Conservation (phyloP, 2,329 filamentous ascomycete species). For the Acarospora socialis region DNA sequence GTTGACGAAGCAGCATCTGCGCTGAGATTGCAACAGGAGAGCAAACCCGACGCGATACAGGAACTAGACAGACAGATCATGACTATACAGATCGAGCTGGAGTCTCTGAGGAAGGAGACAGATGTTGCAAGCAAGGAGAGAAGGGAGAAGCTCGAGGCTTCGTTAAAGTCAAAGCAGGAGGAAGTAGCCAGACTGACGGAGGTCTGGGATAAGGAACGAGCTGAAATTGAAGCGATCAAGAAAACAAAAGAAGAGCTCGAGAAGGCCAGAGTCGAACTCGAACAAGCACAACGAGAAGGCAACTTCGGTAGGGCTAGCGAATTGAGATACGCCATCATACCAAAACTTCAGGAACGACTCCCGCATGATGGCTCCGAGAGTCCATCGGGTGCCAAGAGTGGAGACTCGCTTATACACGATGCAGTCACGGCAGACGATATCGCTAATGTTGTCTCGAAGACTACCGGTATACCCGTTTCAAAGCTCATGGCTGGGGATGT, state of each 20-base stretch:
- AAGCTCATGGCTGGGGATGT: slow-evolving; percentile 89
- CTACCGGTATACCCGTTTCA: slow-evolving; percentile 82
- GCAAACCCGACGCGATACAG: slow-evolving; percentile 89
- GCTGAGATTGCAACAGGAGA: slow-evolving; percentile 83
- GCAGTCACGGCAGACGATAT: slow-evolving; percentile 94
- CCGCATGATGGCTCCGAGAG: slow-evolving; percentile 53
- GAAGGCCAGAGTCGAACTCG: slow-evolving; percentile 67
- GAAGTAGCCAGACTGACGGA: slow-evolving; percentile 61
- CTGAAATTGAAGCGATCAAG: slow-evolving; percentile 77
- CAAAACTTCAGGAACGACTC: slow-evolving; percentile 61
- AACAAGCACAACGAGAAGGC: slow-evolving; percentile 72
- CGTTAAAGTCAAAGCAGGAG: slow-evolving; percentile 61
- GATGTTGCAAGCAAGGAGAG: slow-evolving; percentile 81
- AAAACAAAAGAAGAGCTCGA: slow-evolving; percentile 80
- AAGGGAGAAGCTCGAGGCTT: slow-evolving; percentile 67
- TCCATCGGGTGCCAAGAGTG: slow-evolving; percentile 24
- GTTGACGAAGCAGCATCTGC: slow-evolving; percentile 92
- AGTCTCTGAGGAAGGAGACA: slow-evolving; percentile 85
- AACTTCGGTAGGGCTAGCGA: slow-evolving; percentile 87
- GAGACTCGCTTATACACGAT: slow-evolving; percentile 66
- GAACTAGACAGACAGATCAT: slow-evolving; percentile 87
- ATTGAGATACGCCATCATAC: slow-evolving; percentile 76
- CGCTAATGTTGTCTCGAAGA: slow-evolving; percentile 74
- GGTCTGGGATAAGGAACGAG: slow-evolving; percentile 80
- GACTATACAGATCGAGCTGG: slow-evolving; percentile 92